A percentile compares a stretch with the other conserved stretches of the same genome.
phyloP scores from a whole-genome alignment of 306 rosid genomes.

The Cucumis melo region DNA sequence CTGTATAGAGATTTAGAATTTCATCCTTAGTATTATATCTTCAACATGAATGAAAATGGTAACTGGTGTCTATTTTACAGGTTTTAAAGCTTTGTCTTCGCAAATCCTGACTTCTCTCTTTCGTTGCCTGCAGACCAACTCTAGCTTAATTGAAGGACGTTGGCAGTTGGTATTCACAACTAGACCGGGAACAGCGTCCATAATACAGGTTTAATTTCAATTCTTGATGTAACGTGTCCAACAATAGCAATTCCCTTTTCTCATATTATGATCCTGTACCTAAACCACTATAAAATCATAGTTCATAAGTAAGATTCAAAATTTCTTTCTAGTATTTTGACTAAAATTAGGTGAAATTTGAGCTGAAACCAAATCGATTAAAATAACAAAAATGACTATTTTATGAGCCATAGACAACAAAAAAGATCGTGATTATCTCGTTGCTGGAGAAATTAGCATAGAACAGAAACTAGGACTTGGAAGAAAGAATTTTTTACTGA shows the following conservation, averaged over 20 bases:
- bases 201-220: slow-evolving; percentile 46
- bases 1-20: background rate
- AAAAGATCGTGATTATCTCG: background rate
- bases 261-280: background rate
- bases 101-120: background rate
- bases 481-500: background rate
- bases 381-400: background rate
- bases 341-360: background rate
- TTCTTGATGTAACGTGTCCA: background rate
- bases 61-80: background rate
- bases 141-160: slow-evolving; percentile 68
- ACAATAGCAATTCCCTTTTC: background rate
- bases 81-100: background rate
- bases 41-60: background rate
- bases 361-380: background rate
- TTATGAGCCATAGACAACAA: background rate
- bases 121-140: slow-evolving; percentile 46
- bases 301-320: background rate
- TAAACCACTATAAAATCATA: background rate
- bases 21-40: background rate
- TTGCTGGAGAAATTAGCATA: background rate
- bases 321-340: background rate
- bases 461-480: background rate
- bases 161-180: slow-evolving; percentile 94
- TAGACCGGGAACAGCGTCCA: slow-evolving; percentile 87